Conservation (phyloP, 2,329 filamentous ascomycete species). For the Aspergillus persii region DNA sequence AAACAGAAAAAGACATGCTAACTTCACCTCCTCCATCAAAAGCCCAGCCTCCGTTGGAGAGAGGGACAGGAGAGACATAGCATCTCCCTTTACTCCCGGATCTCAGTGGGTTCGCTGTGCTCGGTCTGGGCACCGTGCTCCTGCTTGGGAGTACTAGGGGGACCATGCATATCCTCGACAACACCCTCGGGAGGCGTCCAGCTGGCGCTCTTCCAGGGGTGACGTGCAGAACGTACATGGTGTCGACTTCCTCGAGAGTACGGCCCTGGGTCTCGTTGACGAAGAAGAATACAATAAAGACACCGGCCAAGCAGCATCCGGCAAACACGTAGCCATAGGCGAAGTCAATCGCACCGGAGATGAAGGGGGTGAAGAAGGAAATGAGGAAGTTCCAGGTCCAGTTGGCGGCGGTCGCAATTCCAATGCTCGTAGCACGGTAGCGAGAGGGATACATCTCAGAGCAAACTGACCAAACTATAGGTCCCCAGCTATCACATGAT, state of each 20-base stretch:
- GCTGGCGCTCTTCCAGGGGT: constrained; percentile 59
- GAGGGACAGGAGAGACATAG: not conserved
- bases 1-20: not conserved
- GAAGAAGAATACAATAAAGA: constrained; percentile 71
- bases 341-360: constrained; percentile 69
- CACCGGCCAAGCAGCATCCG: constrained; percentile 65
- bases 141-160: constrained; percentile 10
- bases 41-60: not conserved
- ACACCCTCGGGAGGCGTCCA: constrained; percentile 43
- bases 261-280: constrained; percentile 71
- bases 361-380: constrained; percentile 61
- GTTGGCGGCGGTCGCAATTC: not conserved
- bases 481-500: constrained; percentile 48
- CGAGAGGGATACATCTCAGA: not conserved
- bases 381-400: not conserved
- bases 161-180: constrained; percentile 26
- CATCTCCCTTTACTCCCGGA: constrained; percentile 15
- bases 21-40: not conserved
- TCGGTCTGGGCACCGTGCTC: constrained; percentile 12
- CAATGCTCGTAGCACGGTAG: not conserved
- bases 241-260: constrained; percentile 75
- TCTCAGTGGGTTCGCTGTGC: constrained; percentile 21
- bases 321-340: constrained; percentile 78
- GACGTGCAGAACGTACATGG: constrained; percentile 68
- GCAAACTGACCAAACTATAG: not conserved